These are phyloP conservation scores for Grosmannia penicillata DNA, from an alignment of 2,329 filamentous ascomycete species.

Conservation along the genomic window DNA sequence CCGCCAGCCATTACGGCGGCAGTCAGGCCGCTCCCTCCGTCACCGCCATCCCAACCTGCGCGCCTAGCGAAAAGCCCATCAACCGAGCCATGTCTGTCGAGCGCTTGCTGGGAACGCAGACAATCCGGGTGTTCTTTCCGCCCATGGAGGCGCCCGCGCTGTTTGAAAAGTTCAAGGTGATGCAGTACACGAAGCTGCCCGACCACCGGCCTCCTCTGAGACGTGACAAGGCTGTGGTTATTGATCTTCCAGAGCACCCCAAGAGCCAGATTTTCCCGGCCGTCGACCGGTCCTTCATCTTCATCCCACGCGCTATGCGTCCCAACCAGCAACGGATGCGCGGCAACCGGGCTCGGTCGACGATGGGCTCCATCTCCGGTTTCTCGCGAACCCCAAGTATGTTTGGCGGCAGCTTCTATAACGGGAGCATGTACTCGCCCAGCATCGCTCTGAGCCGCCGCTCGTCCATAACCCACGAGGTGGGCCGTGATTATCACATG, in stretches of 20 bases:
- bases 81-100: no score
- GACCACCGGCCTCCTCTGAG: slow-evolving; percentile 88
- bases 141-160: slow-evolving; percentile 56
- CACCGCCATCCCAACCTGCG: slow-evolving; percentile 39
- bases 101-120: slow-evolving; percentile 77
- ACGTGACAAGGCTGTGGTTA: slow-evolving; percentile 88
- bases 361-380: slow-evolving; percentile 50
- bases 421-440: slow-evolving; percentile 65
- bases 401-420: slow-evolving; percentile 46
- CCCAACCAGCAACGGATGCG: slow-evolving; percentile 77
- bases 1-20: slow-evolving; percentile 16
- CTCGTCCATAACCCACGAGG: slow-evolving; percentile 59
- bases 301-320: slow-evolving; percentile 85
- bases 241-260: slow-evolving; percentile 67
- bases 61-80: slow-evolving; percentile 56
- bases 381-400: slow-evolving; percentile 72
- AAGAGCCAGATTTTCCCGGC: slow-evolving; percentile 87
- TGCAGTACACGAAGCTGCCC: slow-evolving; percentile 84
- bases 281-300: slow-evolving; percentile 85
- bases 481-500: slow-evolving; percentile 56
- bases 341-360: slow-evolving; percentile 57
- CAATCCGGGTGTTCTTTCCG: slow-evolving; percentile 68
- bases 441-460: slow-evolving; percentile 79
- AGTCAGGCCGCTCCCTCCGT: slow-evolving; percentile 16
- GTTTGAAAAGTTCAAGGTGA: slow-evolving; percentile 65